A percentile compares a stretch with the other conserved stretches of the same genome.
These are phyloP conservation scores for Fusarium paranaense DNA, from an alignment of 2,329 filamentous ascomycete species.

Conservation along the genomic window DNA sequence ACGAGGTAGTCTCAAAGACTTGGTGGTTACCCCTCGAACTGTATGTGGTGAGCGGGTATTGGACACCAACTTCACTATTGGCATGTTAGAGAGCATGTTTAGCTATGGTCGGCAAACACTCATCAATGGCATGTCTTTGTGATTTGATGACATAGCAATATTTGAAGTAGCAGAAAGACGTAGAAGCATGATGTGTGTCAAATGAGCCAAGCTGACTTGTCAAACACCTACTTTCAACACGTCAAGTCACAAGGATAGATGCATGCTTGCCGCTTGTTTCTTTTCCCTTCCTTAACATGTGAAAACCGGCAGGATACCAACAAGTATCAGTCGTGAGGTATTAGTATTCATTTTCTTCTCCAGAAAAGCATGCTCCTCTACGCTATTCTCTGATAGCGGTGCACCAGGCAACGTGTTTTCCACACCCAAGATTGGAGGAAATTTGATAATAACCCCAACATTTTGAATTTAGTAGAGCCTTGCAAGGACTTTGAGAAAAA, in stretches of 20 bases:
- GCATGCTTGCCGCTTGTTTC: not conserved
- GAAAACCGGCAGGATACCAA: not conserved
- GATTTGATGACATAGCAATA: not conserved
- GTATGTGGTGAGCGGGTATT: not conserved
- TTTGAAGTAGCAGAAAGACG: not conserved
- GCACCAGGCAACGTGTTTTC: not conserved
- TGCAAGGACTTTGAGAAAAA: not conserved
- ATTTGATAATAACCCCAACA: not conserved
- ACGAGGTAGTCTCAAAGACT: not conserved
- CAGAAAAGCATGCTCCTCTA: not conserved
- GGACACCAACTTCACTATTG: not conserved
- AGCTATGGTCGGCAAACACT: not conserved
- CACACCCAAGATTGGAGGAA: not conserved
- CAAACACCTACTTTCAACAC: not conserved
- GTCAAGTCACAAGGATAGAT: not conserved
- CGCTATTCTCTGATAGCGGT: not conserved
- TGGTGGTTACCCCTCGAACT: not conserved
- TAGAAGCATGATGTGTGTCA: rapidly evolving
- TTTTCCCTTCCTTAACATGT: not conserved
- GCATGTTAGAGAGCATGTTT: not conserved
- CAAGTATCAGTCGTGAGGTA: not conserved
- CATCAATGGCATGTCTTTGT: not conserved
- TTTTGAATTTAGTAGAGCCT: too few relatives aligned
- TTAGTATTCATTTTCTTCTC: not conserved
- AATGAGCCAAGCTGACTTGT: not conserved